Conservation (phyloP, 2,329 filamentous ascomycete species). For the Coniella lustricola region DNA sequence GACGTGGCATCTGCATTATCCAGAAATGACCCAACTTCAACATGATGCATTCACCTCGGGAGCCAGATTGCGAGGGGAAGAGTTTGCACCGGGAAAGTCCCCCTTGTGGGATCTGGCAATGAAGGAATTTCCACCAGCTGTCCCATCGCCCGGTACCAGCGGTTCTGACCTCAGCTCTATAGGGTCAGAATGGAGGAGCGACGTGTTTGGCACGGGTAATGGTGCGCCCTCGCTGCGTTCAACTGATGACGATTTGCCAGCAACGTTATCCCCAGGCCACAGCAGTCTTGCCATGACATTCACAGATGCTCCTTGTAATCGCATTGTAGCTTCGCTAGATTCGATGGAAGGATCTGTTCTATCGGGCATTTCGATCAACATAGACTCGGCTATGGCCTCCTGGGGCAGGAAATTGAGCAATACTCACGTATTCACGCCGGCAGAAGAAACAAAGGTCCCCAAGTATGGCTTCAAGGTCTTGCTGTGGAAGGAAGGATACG, state of each 20-base stretch:
- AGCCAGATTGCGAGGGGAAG: constrained; percentile 42
- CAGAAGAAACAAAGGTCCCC: constrained; percentile 64
- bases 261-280: constrained; percentile 31
- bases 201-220: background rate
- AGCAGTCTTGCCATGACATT: constrained; percentile 31
- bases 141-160: background rate
- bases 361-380: constrained; percentile 52
- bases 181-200: constrained; percentile 3
- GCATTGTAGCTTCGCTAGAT: constrained; percentile 57
- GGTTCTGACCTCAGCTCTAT: constrained; percentile 6
- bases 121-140: constrained; percentile 48
- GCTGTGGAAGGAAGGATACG: constrained; percentile 64
- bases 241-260: constrained; percentile 22
- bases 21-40: constrained; percentile 56
- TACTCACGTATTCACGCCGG: constrained; percentile 58
- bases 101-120: constrained; percentile 50
- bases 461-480: constrained; percentile 75
- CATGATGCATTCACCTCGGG: constrained; percentile 48
- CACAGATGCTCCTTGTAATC: constrained; percentile 27
- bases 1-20: constrained; percentile 57
- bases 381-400: constrained; percentile 61
- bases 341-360: constrained; percentile 60
- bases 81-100: constrained; percentile 45
- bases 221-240: background rate
- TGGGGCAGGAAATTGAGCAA: constrained; percentile 71